These are phyloP conservation scores for Kentomonas sorsogonicus DNA, from an alignment of 208 protist genomes.

Conservation along the genomic window DNA sequence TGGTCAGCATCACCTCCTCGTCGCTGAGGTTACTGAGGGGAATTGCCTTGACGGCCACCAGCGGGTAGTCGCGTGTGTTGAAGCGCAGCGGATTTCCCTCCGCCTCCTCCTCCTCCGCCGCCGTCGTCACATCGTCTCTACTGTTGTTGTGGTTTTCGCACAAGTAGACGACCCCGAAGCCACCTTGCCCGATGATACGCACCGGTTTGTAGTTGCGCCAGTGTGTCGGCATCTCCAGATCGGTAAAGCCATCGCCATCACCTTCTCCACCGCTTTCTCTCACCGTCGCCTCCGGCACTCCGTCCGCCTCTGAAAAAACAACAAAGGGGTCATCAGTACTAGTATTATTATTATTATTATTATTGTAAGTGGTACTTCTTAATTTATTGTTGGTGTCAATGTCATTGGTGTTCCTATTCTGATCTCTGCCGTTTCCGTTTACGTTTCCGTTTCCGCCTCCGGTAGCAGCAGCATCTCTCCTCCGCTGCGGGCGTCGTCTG, in stretches of 20 bases:
- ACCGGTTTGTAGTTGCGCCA: slow-evolving; percentile 34
- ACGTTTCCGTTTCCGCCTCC: background rate
- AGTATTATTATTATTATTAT: too few species aligned
- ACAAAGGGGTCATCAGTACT: too few species aligned
- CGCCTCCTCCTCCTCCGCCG: background rate
- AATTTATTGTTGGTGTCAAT: background rate
- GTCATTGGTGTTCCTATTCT: background rate
- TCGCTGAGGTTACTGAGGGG: slow-evolving; percentile 26
- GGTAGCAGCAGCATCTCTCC: background rate
- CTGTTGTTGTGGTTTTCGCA: slow-evolving; percentile 19
- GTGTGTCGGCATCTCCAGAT: slow-evolving; percentile 12
- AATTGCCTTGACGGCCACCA: slow-evolving; percentile 55
- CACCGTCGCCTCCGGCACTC: too few species aligned
- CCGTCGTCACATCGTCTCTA: background rate
- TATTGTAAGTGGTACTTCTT: background rate
- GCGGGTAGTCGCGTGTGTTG: background rate
- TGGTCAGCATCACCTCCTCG: slow-evolving; percentile 35
- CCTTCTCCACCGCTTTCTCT: too few species aligned
- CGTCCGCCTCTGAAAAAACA: too few species aligned
- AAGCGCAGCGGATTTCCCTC: slow-evolving; percentile 5
- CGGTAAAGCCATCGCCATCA: background rate
- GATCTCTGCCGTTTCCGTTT: background rate
- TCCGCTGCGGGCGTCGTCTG: background rate
- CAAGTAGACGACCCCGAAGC: slow-evolving; percentile 55
- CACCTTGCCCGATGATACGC: slow-evolving; percentile 33